A percentile compares a stretch with the other conserved stretches of the same genome.
Evolutionary conservation across 306 rosid species (phyloP).

Genomic region (Acmispon strigosus): DNA sequence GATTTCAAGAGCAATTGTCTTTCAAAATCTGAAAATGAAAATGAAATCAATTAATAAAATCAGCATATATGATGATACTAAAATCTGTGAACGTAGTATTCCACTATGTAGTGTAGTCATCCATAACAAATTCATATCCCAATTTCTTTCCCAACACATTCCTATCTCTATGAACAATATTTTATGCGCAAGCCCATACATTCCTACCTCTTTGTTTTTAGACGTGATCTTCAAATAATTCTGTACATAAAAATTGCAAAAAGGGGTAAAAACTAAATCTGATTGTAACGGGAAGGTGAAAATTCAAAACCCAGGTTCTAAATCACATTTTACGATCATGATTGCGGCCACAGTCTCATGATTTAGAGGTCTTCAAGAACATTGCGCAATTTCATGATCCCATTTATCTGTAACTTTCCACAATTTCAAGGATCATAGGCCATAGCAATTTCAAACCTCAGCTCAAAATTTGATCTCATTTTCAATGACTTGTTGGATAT

Average conservation of each 20-base stretch:
- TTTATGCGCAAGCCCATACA: neutral
- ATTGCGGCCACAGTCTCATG: no score
- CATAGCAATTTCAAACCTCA: no score
- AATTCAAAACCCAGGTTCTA: no score
- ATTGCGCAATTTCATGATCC: no score
- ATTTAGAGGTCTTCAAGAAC: no score
- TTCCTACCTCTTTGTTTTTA: neutral
- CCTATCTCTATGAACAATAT: neutral
- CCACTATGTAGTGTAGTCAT: neutral
- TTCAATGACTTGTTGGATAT: constrained; percentile 23
- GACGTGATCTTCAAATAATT: neutral
- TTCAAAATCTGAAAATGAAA: neutral
- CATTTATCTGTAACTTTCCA: no score
- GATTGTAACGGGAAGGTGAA: no score
- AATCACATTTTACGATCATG: no score
- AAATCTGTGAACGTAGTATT: neutral
- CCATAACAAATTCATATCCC: neutral
- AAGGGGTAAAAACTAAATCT: neutral
- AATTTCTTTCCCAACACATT: neutral
- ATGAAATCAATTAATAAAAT: neutral
- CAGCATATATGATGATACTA: neutral
- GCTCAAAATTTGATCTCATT: neutral
- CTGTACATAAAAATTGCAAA: neutral
- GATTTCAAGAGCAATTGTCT: neutral
- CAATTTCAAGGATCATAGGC: no score